Evolutionary conservation across 176 grass and related monocot species (phyloP).

Genomic region (Avena eriantha): DNA sequence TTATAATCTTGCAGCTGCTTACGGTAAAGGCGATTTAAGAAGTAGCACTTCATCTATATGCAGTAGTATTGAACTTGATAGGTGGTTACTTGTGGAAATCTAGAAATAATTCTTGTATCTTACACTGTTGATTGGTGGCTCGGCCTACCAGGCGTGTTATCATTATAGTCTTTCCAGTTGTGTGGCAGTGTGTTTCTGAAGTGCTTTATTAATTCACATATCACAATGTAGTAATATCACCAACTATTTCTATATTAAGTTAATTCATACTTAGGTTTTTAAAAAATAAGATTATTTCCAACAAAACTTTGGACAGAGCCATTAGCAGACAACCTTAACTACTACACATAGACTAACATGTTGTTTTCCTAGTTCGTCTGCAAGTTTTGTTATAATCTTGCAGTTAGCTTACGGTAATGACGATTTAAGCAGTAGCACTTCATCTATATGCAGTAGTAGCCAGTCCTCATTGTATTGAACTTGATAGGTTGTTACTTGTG

Average conservation of each 20-base stretch:
- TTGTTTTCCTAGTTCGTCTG: neutral
- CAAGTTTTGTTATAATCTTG: neutral
- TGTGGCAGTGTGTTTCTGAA: neutral
- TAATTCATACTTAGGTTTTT: neutral
- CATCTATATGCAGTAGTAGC: neutral
- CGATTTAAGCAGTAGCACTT: too few species aligned
- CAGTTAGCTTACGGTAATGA: neutral
- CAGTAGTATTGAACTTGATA: too few species aligned
- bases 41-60: too few species aligned
- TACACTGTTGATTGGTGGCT: slow-evolving; percentile 12
- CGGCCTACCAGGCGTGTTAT: neutral
- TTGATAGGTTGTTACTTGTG: slow-evolving; percentile 94
- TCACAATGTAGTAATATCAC: neutral
- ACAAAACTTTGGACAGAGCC: neutral
- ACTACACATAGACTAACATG: neutral
- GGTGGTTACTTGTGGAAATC: too few species aligned
- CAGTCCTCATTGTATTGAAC: slow-evolving; percentile 26
- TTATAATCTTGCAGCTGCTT: too few species aligned
- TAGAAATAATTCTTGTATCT: slow-evolving; percentile 14
- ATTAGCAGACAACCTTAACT: neutral
- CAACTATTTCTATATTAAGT: neutral
- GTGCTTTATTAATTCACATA: neutral
- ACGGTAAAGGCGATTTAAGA: too few species aligned
- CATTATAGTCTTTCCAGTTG: neutral
- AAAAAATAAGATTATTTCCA: neutral